Conservation (phyloP, 495 filamentous ascomycete genomes). For the Penicillium ochrochloron region DNA sequence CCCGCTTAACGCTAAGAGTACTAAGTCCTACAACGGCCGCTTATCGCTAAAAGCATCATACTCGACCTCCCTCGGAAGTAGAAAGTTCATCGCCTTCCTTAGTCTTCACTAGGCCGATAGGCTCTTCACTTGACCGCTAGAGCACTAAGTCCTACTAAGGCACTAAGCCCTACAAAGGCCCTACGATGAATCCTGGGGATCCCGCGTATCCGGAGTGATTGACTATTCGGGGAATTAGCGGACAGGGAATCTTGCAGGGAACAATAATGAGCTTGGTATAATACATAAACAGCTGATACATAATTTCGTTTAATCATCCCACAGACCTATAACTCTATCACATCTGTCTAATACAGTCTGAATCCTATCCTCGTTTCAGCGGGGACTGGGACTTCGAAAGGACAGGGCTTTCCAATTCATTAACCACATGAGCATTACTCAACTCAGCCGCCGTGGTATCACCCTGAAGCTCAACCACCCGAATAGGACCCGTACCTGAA, state of each 20-base stretch:
- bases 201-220: neutral
- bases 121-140: no score
- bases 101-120: no score
- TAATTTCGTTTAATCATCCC: neutral
- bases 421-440: slow-evolving; percentile 7
- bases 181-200: neutral
- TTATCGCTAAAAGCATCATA: no score
- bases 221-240: neutral
- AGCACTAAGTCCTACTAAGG: no score
- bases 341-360: neutral
- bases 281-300: neutral
- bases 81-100: no score
- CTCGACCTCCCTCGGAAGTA: no score
- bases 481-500: slow-evolving; percentile 2
- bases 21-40: no score
- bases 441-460: slow-evolving; percentile 10
- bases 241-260: neutral
- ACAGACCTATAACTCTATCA: neutral
- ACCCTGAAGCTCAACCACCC: slow-evolving; percentile 16
- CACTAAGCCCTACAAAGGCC: no score
- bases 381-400: neutral
- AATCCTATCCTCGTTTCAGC: neutral
- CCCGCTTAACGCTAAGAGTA: no score
- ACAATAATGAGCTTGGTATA: neutral
- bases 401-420: slow-evolving; percentile 15